Base-by-base conservation (phyloP, 345 rosid species). In the Gynandropsis gynandra region DNA sequence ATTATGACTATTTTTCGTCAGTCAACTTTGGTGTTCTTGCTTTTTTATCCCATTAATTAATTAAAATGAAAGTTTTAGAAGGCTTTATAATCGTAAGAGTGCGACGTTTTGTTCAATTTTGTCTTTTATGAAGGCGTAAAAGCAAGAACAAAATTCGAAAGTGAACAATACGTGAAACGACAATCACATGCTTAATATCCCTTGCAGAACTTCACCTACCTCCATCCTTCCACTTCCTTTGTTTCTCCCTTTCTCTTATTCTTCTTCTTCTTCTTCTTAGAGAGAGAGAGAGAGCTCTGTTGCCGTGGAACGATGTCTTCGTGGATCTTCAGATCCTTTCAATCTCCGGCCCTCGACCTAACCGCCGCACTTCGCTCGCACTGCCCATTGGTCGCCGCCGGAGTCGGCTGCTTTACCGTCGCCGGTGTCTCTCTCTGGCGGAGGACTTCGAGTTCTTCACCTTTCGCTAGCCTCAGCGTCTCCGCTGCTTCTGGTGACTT, bases 401-500 rank as follows among this genome's bases (percentile, higher is more conserved):
- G 68, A 35, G 35, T 64, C 19, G 59, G 72, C 50, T 68, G 67
- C 35, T 67, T 63, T 5, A 62, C 72, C 12, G 4, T 68, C 21
- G 61, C 61, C 44, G 68, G 64, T 32, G 73, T 37, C 39, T 57
- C 69, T 1, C 60, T 68, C 47, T 68, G 59, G 32, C 50, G 65
- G 43, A 55, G 59, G 67, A 62, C 65, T 58, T 68, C 64, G 10
- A 9, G 32, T 38, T 63, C 68, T 47, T 60, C 73, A 51, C 61
- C 68, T 57, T 68, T 68, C 61, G 73, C 73, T 63, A 56, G 56
- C n/a, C 67, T 68, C 21, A 46, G 21, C 27, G 68, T 68, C 56
- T 63, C 73, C 1, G 73, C 68, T 52, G 0, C 64, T 52, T 9
- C 68, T 29, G 56, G 72, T 68, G 27, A 50, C 9, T 16, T 17